Base-by-base conservation (phyloP, 1,284 basidiomycete species). In the Exobasidium rhododendri region DNA sequence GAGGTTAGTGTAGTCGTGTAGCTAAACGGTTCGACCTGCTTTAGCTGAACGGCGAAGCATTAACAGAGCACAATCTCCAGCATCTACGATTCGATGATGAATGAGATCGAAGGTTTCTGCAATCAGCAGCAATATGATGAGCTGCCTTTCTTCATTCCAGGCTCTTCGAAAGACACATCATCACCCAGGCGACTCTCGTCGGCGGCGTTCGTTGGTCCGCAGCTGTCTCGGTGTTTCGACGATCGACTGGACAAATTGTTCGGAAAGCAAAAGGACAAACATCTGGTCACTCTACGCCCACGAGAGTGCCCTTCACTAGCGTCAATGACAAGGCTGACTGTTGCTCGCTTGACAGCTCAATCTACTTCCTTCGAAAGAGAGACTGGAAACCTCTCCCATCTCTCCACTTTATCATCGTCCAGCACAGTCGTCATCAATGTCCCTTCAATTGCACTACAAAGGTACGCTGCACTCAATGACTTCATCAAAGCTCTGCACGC, bases 401-500 rank as follows among this genome's bases (percentile, higher is more conserved):
- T 50, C 13, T 50, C 26, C 20, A 24, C 47, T 50, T 4, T 50
- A 24, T 20, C 47, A 4, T 4, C 14, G 28, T 28, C 47, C 26
- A 24, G 20, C 20, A 28, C 47, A 14, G 20, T 50, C 4, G 13
- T 24, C 47, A 50, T 50, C 14, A 24, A 24, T 26, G 13, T 50
- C 47, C 20, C n/a, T 26, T 24, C n/a, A 14, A 24, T 50, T 50
- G 47, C 47, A 2, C 14, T 50, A 13, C 26, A 24, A 14, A 20
- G 28, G 14, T 31, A n/a, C 29, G 29, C n/a, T 4, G 52, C 35
- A 4, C 28, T 55, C 26, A 55, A 55, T 32, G 52, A 55, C 40
- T 35, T 55, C 14, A 55, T 55, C 13, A 20, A 55, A 32, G 30
- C 24, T 35, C 14, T 55, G 2, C 52, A 55, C 35, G n/a, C 32